These are phyloP conservation scores for Hymenoscyphus salicellus DNA, from an alignment of 2,329 filamentous ascomycete genomes.

Conservation along the genomic window DNA sequence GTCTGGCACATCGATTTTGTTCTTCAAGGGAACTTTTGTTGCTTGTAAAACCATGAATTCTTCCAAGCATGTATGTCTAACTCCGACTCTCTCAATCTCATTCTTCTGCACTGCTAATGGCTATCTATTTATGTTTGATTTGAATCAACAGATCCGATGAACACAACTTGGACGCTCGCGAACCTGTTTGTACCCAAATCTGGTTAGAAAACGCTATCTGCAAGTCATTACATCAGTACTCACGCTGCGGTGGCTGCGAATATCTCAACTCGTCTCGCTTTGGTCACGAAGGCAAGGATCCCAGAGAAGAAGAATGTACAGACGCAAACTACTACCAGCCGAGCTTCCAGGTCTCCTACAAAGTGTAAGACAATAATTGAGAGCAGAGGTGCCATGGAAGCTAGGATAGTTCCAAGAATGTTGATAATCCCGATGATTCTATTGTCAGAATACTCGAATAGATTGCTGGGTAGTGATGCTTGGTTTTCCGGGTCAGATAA, in stretches of 20 bases:
- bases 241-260: slow-evolving; percentile 34
- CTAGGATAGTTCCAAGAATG: slow-evolving; percentile 24
- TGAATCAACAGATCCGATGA: slow-evolving; percentile 5
- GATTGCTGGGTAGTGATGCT: not conserved
- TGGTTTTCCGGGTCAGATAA: slow-evolving; percentile 5
- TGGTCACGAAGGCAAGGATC: slow-evolving; percentile 30
- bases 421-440: not conserved
- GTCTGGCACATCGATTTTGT: too few relatives aligned
- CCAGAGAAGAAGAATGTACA: slow-evolving; percentile 33
- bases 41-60: too few relatives aligned
- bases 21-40: too few relatives aligned
- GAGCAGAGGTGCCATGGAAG: slow-evolving; percentile 23
- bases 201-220: not conserved
- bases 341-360: slow-evolving; percentile 16
- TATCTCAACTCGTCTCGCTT: slow-evolving; percentile 33
- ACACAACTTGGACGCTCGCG: slow-evolving; percentile 17
- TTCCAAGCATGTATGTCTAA: too few relatives aligned
- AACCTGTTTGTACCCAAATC: slow-evolving; percentile 5
- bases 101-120: not conserved
- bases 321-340: slow-evolving; percentile 29
- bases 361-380: slow-evolving; percentile 28
- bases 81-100: not conserved
- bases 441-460: slow-evolving; percentile 7
- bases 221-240: slow-evolving; percentile 14
- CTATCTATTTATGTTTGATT: not conserved